Percentiles rank a stretch among this genome's conserved stretches.
These are phyloP conservation scores for Akanthomyces dipterigenus DNA, from an alignment of 2,329 filamentous ascomycete genomes.

Conservation along the genomic window DNA sequence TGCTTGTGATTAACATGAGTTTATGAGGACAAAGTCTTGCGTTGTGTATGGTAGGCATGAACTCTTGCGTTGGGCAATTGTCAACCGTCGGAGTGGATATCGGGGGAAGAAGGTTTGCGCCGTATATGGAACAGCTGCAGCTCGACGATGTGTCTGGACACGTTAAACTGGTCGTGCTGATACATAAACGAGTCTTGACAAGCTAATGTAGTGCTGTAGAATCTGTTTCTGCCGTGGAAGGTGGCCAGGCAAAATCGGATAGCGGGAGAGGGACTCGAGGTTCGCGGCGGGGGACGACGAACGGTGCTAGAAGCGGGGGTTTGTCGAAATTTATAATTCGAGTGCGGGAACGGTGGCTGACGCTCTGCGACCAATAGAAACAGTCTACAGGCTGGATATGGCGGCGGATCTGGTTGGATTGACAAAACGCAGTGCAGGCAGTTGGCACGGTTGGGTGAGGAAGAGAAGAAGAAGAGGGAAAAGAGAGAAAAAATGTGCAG, in stretches of 20 bases:
- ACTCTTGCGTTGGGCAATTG: slow-evolving; percentile 36
- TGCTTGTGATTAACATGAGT: slow-evolving; percentile 50
- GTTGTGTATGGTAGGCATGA: slow-evolving; percentile 51
- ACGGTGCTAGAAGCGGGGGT: slow-evolving; percentile 5
- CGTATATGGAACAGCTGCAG: slow-evolving; percentile 95
- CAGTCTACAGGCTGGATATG: slow-evolving; percentile 11
- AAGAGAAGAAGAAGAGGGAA: slow-evolving; percentile 1
- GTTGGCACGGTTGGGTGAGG: slow-evolving; percentile 11
- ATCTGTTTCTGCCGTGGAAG: slow-evolving; percentile 9
- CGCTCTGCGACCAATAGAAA: slow-evolving; percentile 8
- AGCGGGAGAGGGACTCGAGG: neutral
- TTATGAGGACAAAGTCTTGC: slow-evolving; percentile 41
- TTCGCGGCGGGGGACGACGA: slow-evolving; percentile 1
- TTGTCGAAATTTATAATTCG: neutral
- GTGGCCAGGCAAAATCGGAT: slow-evolving; percentile 11
- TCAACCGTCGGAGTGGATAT: slow-evolving; percentile 93
- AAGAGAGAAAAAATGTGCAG: slow-evolving; percentile 8
- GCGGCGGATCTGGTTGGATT: neutral
- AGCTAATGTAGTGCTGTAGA: slow-evolving; percentile 18
- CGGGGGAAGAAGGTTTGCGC: slow-evolving; percentile 86
- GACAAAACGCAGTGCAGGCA: slow-evolving; percentile 8
- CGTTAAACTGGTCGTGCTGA: slow-evolving; percentile 86
- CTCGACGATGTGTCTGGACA: slow-evolving; percentile 93
- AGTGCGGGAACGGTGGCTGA: neutral
- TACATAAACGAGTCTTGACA: slow-evolving; percentile 68